Evolutionary conservation across 2,329 filamentous ascomycete genomes (phyloP).

Genomic region (Penicillium sp.): DNA sequence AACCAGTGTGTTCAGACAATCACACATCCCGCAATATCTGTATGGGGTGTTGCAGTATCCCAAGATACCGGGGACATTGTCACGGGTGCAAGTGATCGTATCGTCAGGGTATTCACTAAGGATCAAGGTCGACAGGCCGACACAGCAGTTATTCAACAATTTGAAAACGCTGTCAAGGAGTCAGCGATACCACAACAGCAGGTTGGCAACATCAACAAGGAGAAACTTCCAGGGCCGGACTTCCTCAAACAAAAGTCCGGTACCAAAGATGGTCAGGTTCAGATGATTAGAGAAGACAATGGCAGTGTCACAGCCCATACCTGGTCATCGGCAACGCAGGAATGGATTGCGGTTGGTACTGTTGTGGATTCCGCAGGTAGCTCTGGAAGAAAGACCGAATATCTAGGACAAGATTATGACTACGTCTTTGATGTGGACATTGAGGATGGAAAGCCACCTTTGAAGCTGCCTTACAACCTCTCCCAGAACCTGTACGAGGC

Average conservation of each 20-base stretch:
- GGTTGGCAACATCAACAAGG: conserved; percentile 79
- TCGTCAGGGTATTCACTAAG: conserved; percentile 80
- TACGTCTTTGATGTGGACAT: conserved; percentile 97
- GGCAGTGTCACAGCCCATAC: conserved; percentile 81
- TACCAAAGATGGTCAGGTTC: conserved; percentile 93
- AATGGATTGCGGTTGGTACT: conserved; percentile 89
- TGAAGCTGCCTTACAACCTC: conserved; percentile 92
- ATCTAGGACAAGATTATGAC: conserved; percentile 85
- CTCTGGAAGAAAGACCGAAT: conserved; percentile 70
- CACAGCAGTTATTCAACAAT: conserved; percentile 63
- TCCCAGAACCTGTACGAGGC: conserved; percentile 90
- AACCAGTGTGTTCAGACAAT: conserved; percentile 87
- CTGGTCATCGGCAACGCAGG: conserved; percentile 68
- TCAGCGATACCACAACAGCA: conserved; percentile 88
- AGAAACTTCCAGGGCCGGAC: conserved; percentile 82
- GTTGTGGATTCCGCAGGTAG: conserved; percentile 87
- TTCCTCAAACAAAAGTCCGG: conserved; percentile 78
- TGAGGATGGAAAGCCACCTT: conserved; percentile 83
- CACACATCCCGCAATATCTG: conserved; percentile 92
- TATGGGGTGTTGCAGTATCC: conserved; percentile 88
- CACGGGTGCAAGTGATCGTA: conserved; percentile 84
- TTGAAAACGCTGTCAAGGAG: conserved; percentile 75
- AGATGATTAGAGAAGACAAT: conserved; percentile 81
- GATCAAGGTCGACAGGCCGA: conserved; percentile 66
- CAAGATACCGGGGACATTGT: conserved; percentile 82